Conservation (phyloP, 164 flowering plant species). For the Brasenia schreberi region DNA sequence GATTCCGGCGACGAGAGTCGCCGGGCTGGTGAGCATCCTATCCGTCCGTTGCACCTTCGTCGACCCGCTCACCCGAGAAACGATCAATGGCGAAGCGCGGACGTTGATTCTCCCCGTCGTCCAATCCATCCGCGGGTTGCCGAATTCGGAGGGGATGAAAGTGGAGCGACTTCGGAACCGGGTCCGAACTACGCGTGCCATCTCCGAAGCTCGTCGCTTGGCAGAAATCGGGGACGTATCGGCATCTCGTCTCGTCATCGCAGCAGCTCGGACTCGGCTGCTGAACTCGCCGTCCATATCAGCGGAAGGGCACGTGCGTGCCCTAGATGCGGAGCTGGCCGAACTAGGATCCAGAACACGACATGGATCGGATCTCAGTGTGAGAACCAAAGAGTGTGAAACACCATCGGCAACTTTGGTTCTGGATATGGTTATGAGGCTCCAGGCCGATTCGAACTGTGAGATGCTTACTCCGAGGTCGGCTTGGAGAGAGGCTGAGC, state of each 20-base stretch:
- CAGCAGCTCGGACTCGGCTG: slow-evolving; percentile 57
- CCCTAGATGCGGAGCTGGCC: slow-evolving; percentile 54
- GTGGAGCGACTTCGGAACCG: slow-evolving; percentile 53
- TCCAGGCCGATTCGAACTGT: background rate
- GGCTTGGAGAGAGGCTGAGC: slow-evolving; percentile 1
- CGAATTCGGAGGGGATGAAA: slow-evolving; percentile 5
- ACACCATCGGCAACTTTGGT: background rate
- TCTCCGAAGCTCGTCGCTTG: slow-evolving; percentile 63
- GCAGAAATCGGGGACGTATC: slow-evolving; percentile 35
- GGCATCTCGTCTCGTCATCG: slow-evolving; percentile 51
- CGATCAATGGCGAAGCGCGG: background rate
- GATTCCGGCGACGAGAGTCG: background rate
- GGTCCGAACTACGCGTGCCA: slow-evolving; percentile 50
- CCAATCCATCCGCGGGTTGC: background rate
- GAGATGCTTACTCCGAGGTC: slow-evolving; percentile 1
- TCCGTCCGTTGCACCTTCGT: background rate
- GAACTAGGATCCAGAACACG: slow-evolving; percentile 41
- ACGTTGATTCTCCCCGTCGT: background rate
- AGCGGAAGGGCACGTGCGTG: slow-evolving; percentile 36
- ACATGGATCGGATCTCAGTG: background rate
- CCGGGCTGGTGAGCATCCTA: background rate
- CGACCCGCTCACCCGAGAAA: slow-evolving; percentile 1
- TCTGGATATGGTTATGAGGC: slow-evolving; percentile 2
- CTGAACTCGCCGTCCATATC: slow-evolving; percentile 25
- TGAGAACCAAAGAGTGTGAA: background rate